A percentile compares a stretch with the other conserved stretches of the same genome.
phyloP scores from a whole-genome alignment of 169 alveolate species.

The Eimeria mitis region DNA sequence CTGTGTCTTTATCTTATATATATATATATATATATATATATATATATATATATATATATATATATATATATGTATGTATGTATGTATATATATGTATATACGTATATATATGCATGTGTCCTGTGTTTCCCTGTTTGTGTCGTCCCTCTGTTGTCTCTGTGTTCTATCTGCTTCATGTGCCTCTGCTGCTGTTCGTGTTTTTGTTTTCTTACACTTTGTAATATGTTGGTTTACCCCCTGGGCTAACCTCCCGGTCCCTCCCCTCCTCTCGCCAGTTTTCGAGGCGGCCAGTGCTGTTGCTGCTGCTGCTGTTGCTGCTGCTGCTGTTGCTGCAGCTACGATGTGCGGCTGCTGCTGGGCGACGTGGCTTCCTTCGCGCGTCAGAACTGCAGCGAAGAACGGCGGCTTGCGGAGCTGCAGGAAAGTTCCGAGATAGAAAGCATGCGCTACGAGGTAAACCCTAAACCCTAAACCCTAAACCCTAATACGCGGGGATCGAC shows the following conservation, averaged over 20 bases:
- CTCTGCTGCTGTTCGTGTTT: not conserved
- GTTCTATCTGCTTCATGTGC: not conserved
- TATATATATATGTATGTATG: no score
- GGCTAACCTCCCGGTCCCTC: no score
- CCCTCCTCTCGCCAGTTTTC: not conserved
- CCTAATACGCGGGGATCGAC: not conserved
- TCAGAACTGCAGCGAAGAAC: constrained; percentile 50
- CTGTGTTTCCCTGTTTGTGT: not conserved
- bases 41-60: no score
- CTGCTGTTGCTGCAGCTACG: constrained; percentile 60
- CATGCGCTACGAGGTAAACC: constrained; percentile 61
- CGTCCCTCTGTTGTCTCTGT: not conserved
- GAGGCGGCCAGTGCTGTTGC: not conserved
- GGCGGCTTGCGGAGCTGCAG: constrained; percentile 37
- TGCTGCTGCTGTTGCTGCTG: constrained; percentile 22
- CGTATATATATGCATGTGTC: not conserved
- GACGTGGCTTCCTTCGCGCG: constrained; percentile 31
- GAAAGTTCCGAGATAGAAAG: constrained; percentile 43
- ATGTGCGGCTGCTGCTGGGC: constrained; percentile 64
- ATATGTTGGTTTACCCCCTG: no score
- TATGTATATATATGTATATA: no score
- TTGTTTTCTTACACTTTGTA: not conserved
- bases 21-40: no score
- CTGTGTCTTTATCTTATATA: not conserved
- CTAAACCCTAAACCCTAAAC: not conserved